Percentiles rank a stretch among this genome's conserved stretches.
phyloP scores from a whole-genome alignment of 805 yeast species.

The Yarrowia hollandica region DNA sequence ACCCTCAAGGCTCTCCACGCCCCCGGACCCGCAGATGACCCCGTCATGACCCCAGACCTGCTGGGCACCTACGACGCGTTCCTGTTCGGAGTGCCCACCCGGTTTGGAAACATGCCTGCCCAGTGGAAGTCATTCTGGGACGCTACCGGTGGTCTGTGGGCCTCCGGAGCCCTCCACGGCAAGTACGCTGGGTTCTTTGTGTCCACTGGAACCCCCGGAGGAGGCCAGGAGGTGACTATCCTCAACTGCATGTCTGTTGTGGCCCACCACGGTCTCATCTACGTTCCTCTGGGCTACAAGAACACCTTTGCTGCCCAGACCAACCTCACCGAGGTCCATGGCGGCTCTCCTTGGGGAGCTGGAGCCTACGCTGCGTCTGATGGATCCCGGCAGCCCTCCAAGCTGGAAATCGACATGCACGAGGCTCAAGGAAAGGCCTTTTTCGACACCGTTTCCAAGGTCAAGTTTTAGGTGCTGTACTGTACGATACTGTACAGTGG shows the following conservation, averaged over 20 bases:
- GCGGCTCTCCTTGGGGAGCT: conserved; percentile 87
- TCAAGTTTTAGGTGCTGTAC: neutral
- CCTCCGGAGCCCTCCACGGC: conserved; percentile 64
- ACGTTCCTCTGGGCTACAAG: conserved; percentile 74
- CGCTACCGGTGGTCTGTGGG: conserved; percentile 75
- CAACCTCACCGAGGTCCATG: conserved; percentile 66
- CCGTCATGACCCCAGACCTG: conserved; percentile 52
- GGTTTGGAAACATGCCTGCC: conserved; percentile 73
- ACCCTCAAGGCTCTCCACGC: conserved; percentile 67
- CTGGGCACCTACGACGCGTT: conserved; percentile 68
- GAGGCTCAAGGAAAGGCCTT: conserved; percentile 67
- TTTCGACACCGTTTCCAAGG: conserved; percentile 45
- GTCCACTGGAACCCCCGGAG: conserved; percentile 71
- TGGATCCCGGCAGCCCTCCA: conserved; percentile 69
- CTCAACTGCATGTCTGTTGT: conserved; percentile 58
- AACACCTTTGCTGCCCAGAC: conserved; percentile 56
- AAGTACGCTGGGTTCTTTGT: conserved; percentile 73
- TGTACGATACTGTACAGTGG: too few species aligned
- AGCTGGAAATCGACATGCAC: conserved; percentile 65
- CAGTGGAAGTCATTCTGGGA: conserved; percentile 79
- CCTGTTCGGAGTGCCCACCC: conserved; percentile 76
- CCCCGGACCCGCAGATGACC: conserved; percentile 49
- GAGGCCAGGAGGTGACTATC: conserved; percentile 74
- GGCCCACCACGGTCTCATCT: conserved; percentile 76
- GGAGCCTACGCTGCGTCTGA: conserved; percentile 74